Conservation (phyloP, 495 filamentous ascomycete species). For the Lindgomyces ingoldianus region DNA sequence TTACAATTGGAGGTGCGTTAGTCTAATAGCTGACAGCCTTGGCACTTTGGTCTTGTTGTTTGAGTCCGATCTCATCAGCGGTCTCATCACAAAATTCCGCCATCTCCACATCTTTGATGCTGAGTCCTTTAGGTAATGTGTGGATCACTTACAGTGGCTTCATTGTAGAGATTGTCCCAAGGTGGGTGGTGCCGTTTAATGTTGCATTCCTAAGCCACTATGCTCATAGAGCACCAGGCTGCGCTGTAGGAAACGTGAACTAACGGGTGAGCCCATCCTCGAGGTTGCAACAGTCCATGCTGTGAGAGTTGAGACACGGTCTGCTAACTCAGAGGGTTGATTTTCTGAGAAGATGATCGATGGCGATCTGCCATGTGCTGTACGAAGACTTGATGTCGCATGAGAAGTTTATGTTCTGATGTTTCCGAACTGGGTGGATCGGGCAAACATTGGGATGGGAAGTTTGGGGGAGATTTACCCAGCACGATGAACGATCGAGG, state of each 20-base stretch:
- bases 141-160: slow-evolving; percentile 34
- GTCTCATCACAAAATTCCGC: slow-evolving; percentile 33
- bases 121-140: slow-evolving; percentile 32
- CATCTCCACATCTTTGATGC: slow-evolving; percentile 35
- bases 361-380: slow-evolving; percentile 1
- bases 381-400: neutral
- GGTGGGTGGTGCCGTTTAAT: slow-evolving; percentile 29
- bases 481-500: neutral
- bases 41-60: too few species aligned
- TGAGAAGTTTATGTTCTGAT: slow-evolving; percentile 7
- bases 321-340: slow-evolving; percentile 17
- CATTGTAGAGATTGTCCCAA: slow-evolving; percentile 35
- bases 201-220: slow-evolving; percentile 34
- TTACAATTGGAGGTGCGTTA: neutral
- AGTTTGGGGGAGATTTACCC: neutral
- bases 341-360: slow-evolving; percentile 22
- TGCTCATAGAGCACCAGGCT: slow-evolving; percentile 32
- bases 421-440: neutral
- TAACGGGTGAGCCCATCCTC: slow-evolving; percentile 20
- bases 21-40: too few species aligned
- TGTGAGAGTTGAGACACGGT: slow-evolving; percentile 14
- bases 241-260: slow-evolving; percentile 25
- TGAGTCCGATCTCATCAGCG: slow-evolving; percentile 25
- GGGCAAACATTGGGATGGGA: slow-evolving; percentile 9
- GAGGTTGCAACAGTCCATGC: slow-evolving; percentile 24